These are phyloP conservation scores for Mortierella polycephala DNA, from an alignment of 371 early-diverging fungal species.

Conservation along the genomic window DNA sequence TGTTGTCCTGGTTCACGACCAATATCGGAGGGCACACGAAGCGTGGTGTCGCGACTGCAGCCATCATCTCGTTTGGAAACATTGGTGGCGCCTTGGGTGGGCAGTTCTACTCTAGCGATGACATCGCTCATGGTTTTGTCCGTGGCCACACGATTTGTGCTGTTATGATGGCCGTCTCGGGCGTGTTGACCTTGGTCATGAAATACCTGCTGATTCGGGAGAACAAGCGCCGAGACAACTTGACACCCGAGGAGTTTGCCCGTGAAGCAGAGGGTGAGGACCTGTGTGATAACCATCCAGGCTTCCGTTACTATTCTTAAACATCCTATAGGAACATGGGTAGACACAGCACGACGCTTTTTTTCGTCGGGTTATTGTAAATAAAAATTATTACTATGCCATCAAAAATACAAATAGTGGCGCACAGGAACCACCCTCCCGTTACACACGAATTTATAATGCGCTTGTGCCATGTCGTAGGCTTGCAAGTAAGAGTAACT, in stretches of 20 bases:
- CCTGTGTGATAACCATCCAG: conserved; percentile 69
- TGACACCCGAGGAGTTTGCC: conserved; percentile 63
- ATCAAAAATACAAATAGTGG: no score
- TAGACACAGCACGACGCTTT: no score
- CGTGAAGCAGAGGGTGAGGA: conserved; percentile 61
- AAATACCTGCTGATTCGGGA: conserved; percentile 59
- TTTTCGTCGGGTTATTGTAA: no score
- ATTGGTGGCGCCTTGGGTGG: conserved; percentile 74
- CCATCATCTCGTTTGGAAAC: conserved; percentile 72
- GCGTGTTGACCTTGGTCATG: conserved; percentile 55
- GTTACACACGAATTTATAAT: no score
- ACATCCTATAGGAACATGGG: background rate
- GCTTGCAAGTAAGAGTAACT: no score
- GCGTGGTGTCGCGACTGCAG: conserved; percentile 68
- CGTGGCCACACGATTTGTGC: conserved; percentile 61
- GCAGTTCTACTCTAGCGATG: conserved; percentile 69
- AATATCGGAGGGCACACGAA: conserved; percentile 75
- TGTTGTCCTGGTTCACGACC: conserved; percentile 71
- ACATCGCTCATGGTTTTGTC: conserved; percentile 62
- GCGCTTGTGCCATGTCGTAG: no score
- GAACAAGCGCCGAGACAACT: conserved; percentile 65
- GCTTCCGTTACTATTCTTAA: conserved; percentile 66
- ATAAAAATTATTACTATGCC: no score
- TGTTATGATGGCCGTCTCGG: conserved; percentile 57
- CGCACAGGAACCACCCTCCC: no score